Percentiles rank a stretch among this genome's conserved stretches.
These are phyloP conservation scores for Delphinella strobiligena DNA, from an alignment of 2,329 filamentous ascomycete genomes.

Conservation along the genomic window DNA sequence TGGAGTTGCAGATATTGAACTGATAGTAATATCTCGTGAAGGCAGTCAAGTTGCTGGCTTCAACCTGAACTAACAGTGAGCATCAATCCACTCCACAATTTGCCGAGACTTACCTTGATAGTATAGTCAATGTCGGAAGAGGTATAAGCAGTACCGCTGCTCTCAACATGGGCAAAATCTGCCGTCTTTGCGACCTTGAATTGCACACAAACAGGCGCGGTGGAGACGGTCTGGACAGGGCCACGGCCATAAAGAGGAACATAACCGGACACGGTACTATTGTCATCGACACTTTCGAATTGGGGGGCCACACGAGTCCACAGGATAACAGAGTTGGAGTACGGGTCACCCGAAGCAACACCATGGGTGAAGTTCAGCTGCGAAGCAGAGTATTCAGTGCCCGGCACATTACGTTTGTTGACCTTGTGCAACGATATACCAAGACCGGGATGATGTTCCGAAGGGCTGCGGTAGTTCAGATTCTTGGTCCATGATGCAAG, in stretches of 20 bases:
- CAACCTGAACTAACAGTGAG: conserved; percentile 36
- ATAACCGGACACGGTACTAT: conserved; percentile 43
- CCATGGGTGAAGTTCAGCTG: conserved; percentile 54
- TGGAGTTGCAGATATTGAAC: conserved; percentile 54
- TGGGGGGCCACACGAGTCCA: conserved; percentile 30
- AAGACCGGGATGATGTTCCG: conserved; percentile 48
- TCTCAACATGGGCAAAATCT: conserved; percentile 36
- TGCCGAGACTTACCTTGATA: conserved; percentile 42
- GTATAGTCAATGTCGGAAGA: conserved; percentile 66
- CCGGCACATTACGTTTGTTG: conserved; percentile 41
- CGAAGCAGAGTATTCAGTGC: conserved; percentile 30
- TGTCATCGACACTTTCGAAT: conserved; percentile 28
- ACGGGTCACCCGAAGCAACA: conserved; percentile 34
- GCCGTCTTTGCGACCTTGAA: conserved; percentile 47
- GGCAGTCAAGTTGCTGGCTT: conserved; percentile 49
- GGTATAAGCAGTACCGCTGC: conserved; percentile 52
- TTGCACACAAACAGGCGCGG: conserved; percentile 53
- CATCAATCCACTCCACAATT: conserved; percentile 6
- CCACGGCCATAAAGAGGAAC: conserved; percentile 42
- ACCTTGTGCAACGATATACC: conserved; percentile 54
- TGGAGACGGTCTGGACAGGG: conserved; percentile 41
- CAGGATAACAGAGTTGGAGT: conserved; percentile 29
- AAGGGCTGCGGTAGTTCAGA: conserved; percentile 57
- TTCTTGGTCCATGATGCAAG: conserved; percentile 32
- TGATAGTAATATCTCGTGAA: conserved; percentile 60